Evolutionary conservation across 2,329 filamentous ascomycete genomes (phyloP), one percentile per base, ranked within the genome.

Genomic region (Penicillium sp.): DNA sequence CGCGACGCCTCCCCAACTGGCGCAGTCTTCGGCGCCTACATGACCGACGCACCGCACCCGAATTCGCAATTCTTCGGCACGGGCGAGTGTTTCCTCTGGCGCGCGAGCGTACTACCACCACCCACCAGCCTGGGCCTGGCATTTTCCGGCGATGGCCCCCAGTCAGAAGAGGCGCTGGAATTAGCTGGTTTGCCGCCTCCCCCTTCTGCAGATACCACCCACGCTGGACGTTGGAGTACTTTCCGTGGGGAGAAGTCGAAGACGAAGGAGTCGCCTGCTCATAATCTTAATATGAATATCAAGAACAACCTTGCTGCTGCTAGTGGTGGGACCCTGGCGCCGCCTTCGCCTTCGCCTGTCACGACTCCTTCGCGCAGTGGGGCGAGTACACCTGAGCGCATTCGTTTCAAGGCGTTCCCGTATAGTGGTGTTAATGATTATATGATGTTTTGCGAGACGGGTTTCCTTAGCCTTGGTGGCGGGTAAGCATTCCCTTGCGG

Each of bases 371-470:
- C 68, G 30, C 65, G 69, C 49, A 77, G 73, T 60, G 75, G 80
- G 2, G 74, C 81, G 1, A 81, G 79, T 21, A 84, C 85, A 3
- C 83, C 85, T 4, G 89, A 93, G 55, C 82, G 85, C 21, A 90
- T 97, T 61, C 86, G 94, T 17, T 99, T 99, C 81, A 97, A 96
- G 74, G 93, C 93, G 0, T 99, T 97, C 65, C 92, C 93, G 0
- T 97, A 97, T 68, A 95, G 89, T 50, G 94, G 94, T 4, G 84
- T 96, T 33, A 97, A 99, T 70, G 94, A 97, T 72, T 99, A 96
- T 70, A 91, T 93, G 78, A 94, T 97, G 61, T 89, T 95, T 65
- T 97, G 93, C 73, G 91, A 97, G 74, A 80, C 84, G 3, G 84
- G 86, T 20, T 97, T 89, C 69, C 73, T 99, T 36, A 94, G 89